Evolutionary conservation across 345 rosid species (phyloP).

Genomic region (Boechera divaricarpa): DNA sequence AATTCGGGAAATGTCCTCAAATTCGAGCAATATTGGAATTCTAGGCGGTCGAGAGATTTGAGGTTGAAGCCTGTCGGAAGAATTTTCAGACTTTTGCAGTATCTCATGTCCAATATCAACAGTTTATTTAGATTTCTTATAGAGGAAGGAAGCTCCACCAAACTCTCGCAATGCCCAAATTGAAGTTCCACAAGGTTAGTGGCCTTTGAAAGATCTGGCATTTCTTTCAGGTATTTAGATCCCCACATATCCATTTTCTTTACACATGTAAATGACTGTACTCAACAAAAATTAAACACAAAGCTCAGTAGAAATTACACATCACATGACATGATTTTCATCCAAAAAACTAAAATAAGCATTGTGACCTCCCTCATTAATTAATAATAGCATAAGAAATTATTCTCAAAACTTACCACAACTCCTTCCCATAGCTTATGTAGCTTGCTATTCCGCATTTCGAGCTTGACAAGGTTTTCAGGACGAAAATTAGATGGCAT

Average conservation of each 20-base stretch:
- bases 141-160: background rate
- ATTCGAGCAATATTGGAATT: background rate
- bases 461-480: background rate
- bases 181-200: background rate
- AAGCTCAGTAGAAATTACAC: background rate
- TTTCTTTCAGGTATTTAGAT: too few relatives aligned
- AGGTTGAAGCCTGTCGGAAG: background rate
- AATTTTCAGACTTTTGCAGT: background rate
- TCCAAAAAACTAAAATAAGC: too few relatives aligned
- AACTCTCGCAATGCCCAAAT: background rate
- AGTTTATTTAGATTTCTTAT: background rate
- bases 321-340: too few relatives aligned
- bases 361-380: too few relatives aligned
- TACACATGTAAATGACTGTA: background rate
- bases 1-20: background rate
- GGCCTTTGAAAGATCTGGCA: background rate
- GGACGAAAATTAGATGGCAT: slow-evolving; percentile 33
- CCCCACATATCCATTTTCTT: background rate
- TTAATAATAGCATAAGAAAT: too few relatives aligned
- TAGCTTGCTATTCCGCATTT: background rate
- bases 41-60: background rate
- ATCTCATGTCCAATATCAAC: background rate
- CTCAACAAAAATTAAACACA: too few relatives aligned
- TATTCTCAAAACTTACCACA: background rate
- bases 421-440: background rate